Base-by-base conservation (phyloP, 352 stramenopile genomes). In the Pythium volutum region DNA sequence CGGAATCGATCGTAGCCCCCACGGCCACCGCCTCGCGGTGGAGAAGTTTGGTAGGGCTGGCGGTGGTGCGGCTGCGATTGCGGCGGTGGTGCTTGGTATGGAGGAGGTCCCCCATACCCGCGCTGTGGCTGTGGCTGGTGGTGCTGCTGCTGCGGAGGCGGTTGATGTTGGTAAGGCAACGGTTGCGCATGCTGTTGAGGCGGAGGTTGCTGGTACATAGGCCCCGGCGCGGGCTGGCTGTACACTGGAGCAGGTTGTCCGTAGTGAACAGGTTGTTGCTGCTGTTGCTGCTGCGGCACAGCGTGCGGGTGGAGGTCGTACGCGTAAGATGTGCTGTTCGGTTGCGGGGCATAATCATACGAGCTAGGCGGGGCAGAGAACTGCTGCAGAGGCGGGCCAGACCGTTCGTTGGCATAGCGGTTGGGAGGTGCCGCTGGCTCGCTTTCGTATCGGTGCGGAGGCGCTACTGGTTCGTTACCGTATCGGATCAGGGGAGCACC, bases 1-100 rank as follows among this genome's bases (percentile, higher is more conserved):
- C 53, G 58, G 52, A 62, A 73, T 12, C 70, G 62, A 57, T 64
- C 63, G 36, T 57, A 57, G 1, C 63, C 63, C 45, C 68, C 64
- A 46, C 51, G 47, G 14, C 66, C 55, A 25, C 54, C 45, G 22
- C 64, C 47, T 38, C 53, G 51, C 16, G 69, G 68, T 22, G 57
- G 25, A 20, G 57, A 60, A 20, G 50, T 47, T 22, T 69, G 66
- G 56, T 43, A 48, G 5, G 46, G 36, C 34, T 49, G 56, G 34
- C 70, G 66, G 39, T 73, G 66, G 4, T 59, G 62, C n/a, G 56
- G 36, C n/a, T 64, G 64, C 29, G 38, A 51, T 20, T 48, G 56
- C 14, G 31, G 46, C 36, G 55, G 55, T 49, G 20, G 31, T 18
- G 53, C 31, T 9, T 56, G 46, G 33, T 43, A 50, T 16, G 47